These are phyloP conservation scores for Candida ascalaphidarum DNA, from an alignment of 805 yeast genomes.

Conservation along the genomic window DNA sequence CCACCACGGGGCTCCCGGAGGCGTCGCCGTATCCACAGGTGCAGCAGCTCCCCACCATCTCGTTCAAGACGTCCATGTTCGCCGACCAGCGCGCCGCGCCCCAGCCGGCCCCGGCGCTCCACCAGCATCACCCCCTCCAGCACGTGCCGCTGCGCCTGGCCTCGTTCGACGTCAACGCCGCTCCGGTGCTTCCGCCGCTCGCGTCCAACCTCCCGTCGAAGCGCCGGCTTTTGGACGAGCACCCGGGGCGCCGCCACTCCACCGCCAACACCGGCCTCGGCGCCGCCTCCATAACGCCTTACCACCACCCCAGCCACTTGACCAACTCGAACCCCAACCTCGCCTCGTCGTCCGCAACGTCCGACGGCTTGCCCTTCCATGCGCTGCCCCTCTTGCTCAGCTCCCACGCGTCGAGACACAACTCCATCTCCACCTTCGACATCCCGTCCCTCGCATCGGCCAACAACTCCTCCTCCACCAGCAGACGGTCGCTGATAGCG, in stretches of 20 bases:
- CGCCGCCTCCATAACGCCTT: too few relatives aligned
- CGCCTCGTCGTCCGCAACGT: slow-evolving; percentile 17
- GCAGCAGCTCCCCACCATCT: slow-evolving; percentile 20
- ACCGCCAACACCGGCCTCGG: slow-evolving; percentile 5
- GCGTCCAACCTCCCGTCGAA: slow-evolving; percentile 6
- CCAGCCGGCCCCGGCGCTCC: too few relatives aligned
- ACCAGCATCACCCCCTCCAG: slow-evolving; percentile 3
- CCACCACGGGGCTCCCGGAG: slow-evolving; percentile 1
- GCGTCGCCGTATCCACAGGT: slow-evolving; percentile 8
- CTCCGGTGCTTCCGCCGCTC: slow-evolving; percentile 4
- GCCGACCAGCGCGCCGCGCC: slow-evolving; percentile 3
- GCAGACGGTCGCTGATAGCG: slow-evolving; percentile 35
- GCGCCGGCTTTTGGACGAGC: slow-evolving; percentile 8
- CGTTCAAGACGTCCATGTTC: slow-evolving; percentile 36
- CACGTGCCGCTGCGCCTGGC: slow-evolving; percentile 2
- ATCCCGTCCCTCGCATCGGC: slow-evolving; percentile 12
- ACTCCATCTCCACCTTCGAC: slow-evolving; percentile 28
- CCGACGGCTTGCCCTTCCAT: slow-evolving; percentile 25
- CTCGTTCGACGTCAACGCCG: slow-evolving; percentile 2
- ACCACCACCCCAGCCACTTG: slow-evolving; percentile 4
- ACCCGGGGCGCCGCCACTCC: slow-evolving; percentile 7
- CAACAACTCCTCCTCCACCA: slow-evolving; percentile 16
- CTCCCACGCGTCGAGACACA: slow-evolving; percentile 30
- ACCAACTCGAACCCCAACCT: slow-evolving; percentile 1
- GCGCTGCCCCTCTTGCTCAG: too few relatives aligned